Evolutionary conservation across 768 basidiomycete genomes (phyloP).

Genomic region (Coprinopsis marcescibilis): DNA sequence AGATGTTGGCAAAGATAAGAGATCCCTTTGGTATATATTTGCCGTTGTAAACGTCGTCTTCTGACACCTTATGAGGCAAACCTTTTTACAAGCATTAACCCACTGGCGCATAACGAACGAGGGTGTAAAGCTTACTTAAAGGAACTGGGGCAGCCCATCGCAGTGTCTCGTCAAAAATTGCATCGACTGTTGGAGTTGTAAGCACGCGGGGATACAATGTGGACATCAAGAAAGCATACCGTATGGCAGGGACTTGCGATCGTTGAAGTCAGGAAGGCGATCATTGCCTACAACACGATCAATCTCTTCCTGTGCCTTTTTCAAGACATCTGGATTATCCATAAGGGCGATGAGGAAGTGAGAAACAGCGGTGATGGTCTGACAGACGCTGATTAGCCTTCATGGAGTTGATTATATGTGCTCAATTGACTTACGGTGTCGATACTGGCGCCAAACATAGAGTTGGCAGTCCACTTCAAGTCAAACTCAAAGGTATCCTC

Average conservation of each 20-base stretch:
- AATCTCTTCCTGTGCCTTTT: conserved; percentile 59
- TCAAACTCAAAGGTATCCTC: conserved; percentile 53
- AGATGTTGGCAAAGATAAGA: conserved; percentile 59
- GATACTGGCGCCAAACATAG: conserved; percentile 65
- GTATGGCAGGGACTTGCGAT: conserved; percentile 52
- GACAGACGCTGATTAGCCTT: neutral
- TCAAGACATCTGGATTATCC: conserved; percentile 48
- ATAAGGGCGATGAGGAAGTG: conserved; percentile 70
- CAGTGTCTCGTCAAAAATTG: conserved; percentile 47
- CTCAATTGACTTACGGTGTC: conserved; percentile 46
- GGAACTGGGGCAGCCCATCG: conserved; percentile 58
- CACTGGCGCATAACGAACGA: neutral
- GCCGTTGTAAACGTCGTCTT: conserved; percentile 58
- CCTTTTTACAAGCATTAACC: too few relatives aligned
- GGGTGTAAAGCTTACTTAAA: conserved; percentile 34
- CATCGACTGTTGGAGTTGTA: conserved; percentile 33
- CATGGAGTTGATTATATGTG: neutral
- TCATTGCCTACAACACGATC: conserved; percentile 51
- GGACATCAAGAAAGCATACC: conserved; percentile 22
- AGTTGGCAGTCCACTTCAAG: conserved; percentile 78
- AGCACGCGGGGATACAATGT: conserved; percentile 3
- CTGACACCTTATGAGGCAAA: conserved; percentile 59
- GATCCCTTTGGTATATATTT: conserved; percentile 60
- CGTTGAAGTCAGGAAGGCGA: conserved; percentile 55
- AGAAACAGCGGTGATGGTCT: conserved; percentile 51